phyloP scores from a whole-genome alignment of 2,329 filamentous ascomycete genomes.

The Fusarium nematophilum region DNA sequence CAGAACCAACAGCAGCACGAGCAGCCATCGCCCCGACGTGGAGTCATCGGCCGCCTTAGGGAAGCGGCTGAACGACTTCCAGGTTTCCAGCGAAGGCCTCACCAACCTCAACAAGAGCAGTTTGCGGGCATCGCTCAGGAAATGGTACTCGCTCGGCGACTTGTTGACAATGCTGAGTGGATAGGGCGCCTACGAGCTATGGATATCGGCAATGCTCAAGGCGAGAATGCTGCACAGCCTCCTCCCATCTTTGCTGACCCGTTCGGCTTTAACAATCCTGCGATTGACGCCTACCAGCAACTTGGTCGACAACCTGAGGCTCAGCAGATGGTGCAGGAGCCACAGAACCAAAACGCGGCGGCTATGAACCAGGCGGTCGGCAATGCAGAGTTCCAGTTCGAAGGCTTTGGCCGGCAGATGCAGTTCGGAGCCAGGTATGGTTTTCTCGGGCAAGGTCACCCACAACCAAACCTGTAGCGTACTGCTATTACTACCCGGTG shows the following conservation, averaged over 20 bases:
- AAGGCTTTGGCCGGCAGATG: too few species aligned
- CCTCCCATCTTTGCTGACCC: not conserved
- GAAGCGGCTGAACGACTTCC: conserved; percentile 4
- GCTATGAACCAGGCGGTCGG: not conserved
- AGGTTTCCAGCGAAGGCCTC: not conserved
- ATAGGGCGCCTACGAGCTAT: too few species aligned
- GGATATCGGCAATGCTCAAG: not conserved
- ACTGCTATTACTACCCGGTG: conserved; percentile 4
- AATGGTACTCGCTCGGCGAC: too few species aligned
- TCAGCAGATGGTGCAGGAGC: not conserved
- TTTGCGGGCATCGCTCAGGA: too few species aligned
- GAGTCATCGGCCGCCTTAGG: not conserved
- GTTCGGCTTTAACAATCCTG: not conserved
- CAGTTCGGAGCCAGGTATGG: not conserved
- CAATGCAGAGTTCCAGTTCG: not conserved
- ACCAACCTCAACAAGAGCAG: not conserved
- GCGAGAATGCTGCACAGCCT: not conserved
- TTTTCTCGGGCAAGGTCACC: not conserved
- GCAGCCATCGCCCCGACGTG: not conserved
- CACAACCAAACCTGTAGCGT: not conserved
- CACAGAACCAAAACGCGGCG: not conserved
- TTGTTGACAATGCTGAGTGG: not conserved
- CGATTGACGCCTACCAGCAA: not conserved
- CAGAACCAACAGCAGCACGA: not conserved
- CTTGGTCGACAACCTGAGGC: not conserved